Evolutionary conservation across 371 early-diverging fungal genomes (phyloP).

Genomic region (Mortierella sp.): DNA sequence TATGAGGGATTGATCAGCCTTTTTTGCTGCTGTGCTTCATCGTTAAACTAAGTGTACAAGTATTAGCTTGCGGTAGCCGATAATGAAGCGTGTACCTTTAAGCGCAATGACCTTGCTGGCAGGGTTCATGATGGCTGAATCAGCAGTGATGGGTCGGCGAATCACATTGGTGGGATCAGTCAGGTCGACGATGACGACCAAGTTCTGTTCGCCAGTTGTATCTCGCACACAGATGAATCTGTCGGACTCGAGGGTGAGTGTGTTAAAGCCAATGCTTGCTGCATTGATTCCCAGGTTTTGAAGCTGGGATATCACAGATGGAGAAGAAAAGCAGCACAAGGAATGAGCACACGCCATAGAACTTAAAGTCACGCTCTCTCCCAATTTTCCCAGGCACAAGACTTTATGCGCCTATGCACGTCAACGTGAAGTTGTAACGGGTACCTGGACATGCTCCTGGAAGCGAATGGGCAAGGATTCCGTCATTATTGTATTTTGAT

Average conservation of each 20-base stretch:
- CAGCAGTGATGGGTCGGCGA: constrained; percentile 95
- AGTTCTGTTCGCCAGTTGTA: constrained; percentile 84
- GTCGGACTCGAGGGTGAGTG: constrained; percentile 97
- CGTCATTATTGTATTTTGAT: too few species aligned
- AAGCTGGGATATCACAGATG: too few species aligned
- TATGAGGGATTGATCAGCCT: background rate
- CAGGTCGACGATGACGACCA: constrained; percentile 96
- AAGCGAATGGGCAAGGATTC: constrained; percentile 86
- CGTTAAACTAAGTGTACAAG: too few species aligned
- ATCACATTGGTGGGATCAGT: constrained; percentile 82
- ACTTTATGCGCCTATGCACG: background rate
- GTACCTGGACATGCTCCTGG: constrained; percentile 96
- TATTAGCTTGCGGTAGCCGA: too few species aligned
- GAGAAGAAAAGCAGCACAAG: background rate
- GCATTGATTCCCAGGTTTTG: constrained; percentile 91
- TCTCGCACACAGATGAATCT: constrained; percentile 98
- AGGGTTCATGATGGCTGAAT: constrained; percentile 98
- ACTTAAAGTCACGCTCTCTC: background rate
- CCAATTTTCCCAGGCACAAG: background rate
- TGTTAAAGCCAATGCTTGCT: constrained; percentile 94
- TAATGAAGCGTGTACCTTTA: too few species aligned
- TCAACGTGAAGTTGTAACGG: background rate
- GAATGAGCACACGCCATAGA: background rate
- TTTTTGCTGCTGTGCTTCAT: too few species aligned
- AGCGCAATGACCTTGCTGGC: constrained; percentile 93